Evolutionary conservation across 202 grass and related monocot species (phyloP).

Genomic region (Musa balbisiana): DNA sequence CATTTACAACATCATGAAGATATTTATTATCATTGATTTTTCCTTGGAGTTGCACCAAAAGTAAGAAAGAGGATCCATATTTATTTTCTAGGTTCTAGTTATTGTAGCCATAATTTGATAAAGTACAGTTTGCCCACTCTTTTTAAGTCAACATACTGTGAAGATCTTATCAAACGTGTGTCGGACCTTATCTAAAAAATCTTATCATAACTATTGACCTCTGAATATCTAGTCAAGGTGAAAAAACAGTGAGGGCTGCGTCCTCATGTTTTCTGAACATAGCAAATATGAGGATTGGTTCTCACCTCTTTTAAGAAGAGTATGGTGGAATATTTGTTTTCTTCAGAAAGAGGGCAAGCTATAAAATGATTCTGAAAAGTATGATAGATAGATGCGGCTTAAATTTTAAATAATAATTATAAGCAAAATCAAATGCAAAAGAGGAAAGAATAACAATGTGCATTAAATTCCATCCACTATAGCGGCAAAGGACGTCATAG

Average conservation of each 20-base stretch:
- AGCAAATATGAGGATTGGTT: background rate
- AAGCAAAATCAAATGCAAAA: background rate
- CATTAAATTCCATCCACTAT: background rate
- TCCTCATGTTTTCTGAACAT: background rate
- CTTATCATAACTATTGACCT: background rate
- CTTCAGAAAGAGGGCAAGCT: background rate
- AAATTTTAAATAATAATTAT: background rate
- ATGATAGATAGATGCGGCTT: background rate
- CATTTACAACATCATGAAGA: background rate
- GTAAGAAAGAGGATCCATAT: background rate
- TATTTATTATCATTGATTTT: background rate
- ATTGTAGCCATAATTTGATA: background rate
- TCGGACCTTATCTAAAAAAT: too few species aligned
- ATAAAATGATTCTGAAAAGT: background rate
- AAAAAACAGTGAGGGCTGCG: background rate
- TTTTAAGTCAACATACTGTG: background rate
- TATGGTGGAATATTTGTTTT: background rate
- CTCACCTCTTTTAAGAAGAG: background rate
- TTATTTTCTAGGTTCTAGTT: background rate
- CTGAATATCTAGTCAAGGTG: background rate
- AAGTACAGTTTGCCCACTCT: background rate
- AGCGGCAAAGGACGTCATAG: background rate
- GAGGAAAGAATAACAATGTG: background rate
- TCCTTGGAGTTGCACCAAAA: background rate
- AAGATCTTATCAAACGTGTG: background rate